Evolutionary conservation across 768 basidiomycete species (phyloP), one percentile per base, ranked within the genome.

Genomic region (Lactifluus hygrophoroides): DNA sequence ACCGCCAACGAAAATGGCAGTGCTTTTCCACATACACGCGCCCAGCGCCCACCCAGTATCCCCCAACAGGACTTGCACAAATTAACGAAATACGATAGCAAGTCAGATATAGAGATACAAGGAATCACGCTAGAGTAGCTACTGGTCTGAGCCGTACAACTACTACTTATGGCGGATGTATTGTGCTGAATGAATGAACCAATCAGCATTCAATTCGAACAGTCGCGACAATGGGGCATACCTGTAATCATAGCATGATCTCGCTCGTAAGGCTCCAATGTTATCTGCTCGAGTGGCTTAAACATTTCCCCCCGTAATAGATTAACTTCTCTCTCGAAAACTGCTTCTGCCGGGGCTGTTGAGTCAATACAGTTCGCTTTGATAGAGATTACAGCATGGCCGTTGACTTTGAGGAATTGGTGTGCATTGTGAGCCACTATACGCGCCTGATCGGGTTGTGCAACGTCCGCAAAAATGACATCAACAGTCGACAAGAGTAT

Each of bases 351-450:
- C 2, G 91, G 83, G 3, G 81, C 81, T n/a, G 94, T 97, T 43
- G 93, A 97, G 73, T 99, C 96, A 71, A 99, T 88, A 78, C 96
- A 99, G 67, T 89, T 93, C 30, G 96, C 96, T 77, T 99, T 99
- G 81, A 99, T 96, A 54, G 95, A 98, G 63, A 99, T 93, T 66
- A 99, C 85, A 66, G 82, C 77, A 67, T 96, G 91, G 2, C 96
- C 96, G 30, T 81, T 83, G 71, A 94, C 87, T 73, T 95, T 97
- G 54, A 99, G 80, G 86, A 99, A 99, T 71, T 86, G 85, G 66
- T 96, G 85, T 0, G 95, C 91, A 72, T 99, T 98, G 72, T 85
- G 81, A 40, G 82, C 79, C 62, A 98, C 91, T 68, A 98, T 97
- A 77, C 94, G 93, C 3, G 94, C 94, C 75, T 99, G 96, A 74